A percentile compares a stretch with the other conserved stretches of the same genome.
These are phyloP conservation scores for Xylariaceae sp. DNA, from an alignment of 2,329 filamentous ascomycete species.

Conservation along the genomic window DNA sequence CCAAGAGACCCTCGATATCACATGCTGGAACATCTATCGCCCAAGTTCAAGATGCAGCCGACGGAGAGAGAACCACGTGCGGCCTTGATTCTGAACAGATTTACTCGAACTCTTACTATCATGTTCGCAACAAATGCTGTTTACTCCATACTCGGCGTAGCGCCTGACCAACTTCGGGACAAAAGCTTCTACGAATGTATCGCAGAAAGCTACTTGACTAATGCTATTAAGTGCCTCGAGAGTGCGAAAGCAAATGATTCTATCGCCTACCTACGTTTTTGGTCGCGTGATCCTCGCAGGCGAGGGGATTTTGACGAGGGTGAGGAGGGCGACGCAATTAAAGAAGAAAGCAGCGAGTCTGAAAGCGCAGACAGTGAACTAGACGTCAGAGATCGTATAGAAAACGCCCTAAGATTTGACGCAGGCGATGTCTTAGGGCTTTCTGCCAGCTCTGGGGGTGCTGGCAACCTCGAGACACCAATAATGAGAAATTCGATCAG, in stretches of 20 bases:
- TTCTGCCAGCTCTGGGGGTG: constrained; percentile 37
- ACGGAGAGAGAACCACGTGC: constrained; percentile 75
- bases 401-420: constrained; percentile 42
- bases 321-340: constrained; percentile 42
- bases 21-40: constrained; percentile 82
- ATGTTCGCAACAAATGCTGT: constrained; percentile 85
- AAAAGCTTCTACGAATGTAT: constrained; percentile 89
- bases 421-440: constrained; percentile 26
- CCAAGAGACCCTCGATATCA: constrained; percentile 82
- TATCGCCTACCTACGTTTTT: constrained; percentile 84
- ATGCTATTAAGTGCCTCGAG: constrained; percentile 76
- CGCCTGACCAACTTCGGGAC: constrained; percentile 65
- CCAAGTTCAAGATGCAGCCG: constrained; percentile 68
- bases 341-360: constrained; percentile 43
- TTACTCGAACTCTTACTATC: constrained; percentile 76
- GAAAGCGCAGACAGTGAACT: constrained; percentile 42
- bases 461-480: constrained; percentile 9
- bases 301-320: constrained; percentile 49
- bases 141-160: constrained; percentile 70
- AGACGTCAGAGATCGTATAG: constrained; percentile 45
- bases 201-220: constrained; percentile 69
- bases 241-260: constrained; percentile 88
- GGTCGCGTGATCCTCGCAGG: constrained; percentile 71
- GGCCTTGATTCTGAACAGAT: constrained; percentile 81
- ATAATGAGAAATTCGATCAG: neutral